Evolutionary conservation across 1,284 basidiomycete genomes (phyloP).

Genomic region (Meripilus lineatus): DNA sequence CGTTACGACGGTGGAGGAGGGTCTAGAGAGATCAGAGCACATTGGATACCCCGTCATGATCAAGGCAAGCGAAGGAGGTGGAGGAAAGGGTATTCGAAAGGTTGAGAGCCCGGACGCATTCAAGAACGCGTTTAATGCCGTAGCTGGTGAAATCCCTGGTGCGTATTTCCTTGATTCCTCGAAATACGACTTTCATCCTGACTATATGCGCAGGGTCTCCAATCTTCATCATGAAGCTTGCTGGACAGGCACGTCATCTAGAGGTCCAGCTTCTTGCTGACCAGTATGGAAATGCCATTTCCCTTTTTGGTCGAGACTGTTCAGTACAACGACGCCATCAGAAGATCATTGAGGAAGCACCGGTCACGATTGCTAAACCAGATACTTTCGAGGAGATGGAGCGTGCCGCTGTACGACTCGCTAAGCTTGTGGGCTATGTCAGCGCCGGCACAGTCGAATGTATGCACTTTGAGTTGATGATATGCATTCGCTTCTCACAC

Average conservation of each 20-base stretch:
- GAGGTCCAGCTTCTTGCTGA: slow-evolving; percentile 99
- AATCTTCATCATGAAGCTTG: slow-evolving; percentile 99
- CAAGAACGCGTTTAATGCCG: slow-evolving; percentile 92
- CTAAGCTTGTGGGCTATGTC: slow-evolving; percentile 98
- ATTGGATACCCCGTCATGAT: slow-evolving; percentile 99
- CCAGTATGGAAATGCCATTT: slow-evolving; percentile 99
- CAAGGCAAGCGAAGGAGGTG: slow-evolving; percentile 98
- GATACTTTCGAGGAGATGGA: slow-evolving; percentile 97
- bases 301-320: slow-evolving; percentile 98
- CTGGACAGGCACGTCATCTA: slow-evolving; percentile 93
- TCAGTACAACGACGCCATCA: slow-evolving; percentile 99
- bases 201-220: slow-evolving; percentile 71
- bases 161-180: slow-evolving; percentile 20
- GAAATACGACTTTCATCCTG: slow-evolving; percentile 8
- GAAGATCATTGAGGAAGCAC: slow-evolving; percentile 99
- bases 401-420: slow-evolving; percentile 94
- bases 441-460: slow-evolving; percentile 99
- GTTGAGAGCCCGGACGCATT: slow-evolving; percentile 85
- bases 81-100: slow-evolving; percentile 97
- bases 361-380: slow-evolving; percentile 93
- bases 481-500: not conserved
- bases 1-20: slow-evolving; percentile 87
- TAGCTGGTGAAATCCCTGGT: slow-evolving; percentile 96
- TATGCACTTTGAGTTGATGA: slow-evolving; percentile 31
- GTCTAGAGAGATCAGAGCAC: slow-evolving; percentile 76